These are phyloP conservation scores for Tephrocybe rancida DNA, from an alignment of 768 basidiomycete genomes.

Conservation along the genomic window DNA sequence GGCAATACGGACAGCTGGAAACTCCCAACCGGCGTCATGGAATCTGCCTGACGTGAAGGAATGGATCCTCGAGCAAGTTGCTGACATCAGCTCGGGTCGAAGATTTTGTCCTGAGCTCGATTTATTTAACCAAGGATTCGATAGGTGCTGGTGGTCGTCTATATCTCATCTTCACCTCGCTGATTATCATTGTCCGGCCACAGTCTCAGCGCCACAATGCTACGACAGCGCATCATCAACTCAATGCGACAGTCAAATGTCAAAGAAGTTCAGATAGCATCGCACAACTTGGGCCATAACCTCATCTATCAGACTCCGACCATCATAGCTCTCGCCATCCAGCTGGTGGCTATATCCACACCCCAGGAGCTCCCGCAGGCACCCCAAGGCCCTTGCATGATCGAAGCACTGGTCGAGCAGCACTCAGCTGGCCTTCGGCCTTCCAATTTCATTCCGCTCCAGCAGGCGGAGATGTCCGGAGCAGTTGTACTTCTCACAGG, in stretches of 20 bases:
- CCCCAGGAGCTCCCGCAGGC: too few species aligned
- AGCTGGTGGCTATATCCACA: constrained; percentile 13
- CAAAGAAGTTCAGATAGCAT: constrained; percentile 10
- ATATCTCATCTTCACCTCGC: background rate
- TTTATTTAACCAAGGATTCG: constrained; percentile 20
- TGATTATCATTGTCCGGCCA: background rate
- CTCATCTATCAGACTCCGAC: constrained; percentile 26
- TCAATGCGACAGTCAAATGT: constrained; percentile 21
- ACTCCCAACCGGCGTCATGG: constrained; percentile 25
- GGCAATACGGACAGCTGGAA: constrained; percentile 23
- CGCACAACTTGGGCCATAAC: constrained; percentile 28
- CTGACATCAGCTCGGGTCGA: constrained; percentile 12
- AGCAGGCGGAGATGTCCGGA: background rate
- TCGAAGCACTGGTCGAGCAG: constrained; percentile 19
- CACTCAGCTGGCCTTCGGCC: background rate
- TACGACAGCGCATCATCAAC: constrained; percentile 37
- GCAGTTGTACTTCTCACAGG: constrained; percentile 16
- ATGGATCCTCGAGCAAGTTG: constrained; percentile 26
- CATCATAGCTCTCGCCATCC: constrained; percentile 21
- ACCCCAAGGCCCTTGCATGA: constrained; percentile 2
- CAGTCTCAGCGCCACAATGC: constrained; percentile 37
- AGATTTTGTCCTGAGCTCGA: background rate
- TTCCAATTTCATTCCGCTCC: background rate
- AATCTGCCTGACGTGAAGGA: constrained; percentile 17
- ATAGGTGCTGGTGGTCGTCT: constrained; percentile 9